Evolutionary conservation across 2,329 filamentous ascomycete species (phyloP).

Genomic region (Zymoseptoria ardabiliae): DNA sequence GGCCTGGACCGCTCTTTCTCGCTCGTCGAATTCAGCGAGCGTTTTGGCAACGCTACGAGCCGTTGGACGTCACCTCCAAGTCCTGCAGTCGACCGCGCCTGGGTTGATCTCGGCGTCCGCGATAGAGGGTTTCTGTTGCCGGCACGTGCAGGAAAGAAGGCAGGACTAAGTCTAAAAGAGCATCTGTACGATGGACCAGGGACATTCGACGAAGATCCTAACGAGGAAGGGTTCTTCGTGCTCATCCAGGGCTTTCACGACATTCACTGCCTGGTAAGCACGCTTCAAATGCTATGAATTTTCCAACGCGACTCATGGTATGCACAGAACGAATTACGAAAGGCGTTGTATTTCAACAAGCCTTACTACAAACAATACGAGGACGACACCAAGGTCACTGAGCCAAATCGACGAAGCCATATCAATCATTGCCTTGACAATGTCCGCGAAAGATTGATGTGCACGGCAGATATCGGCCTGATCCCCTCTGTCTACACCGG

Average conservation of each 20-base stretch:
- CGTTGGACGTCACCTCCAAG: slow-evolving; percentile 5
- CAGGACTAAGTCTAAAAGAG: no score
- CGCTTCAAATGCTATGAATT: no score
- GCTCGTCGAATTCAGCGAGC: slow-evolving; percentile 4
- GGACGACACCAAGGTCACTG: not conserved
- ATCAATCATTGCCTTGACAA: slow-evolving; percentile 5
- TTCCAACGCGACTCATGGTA: not conserved
- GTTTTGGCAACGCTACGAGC: not conserved
- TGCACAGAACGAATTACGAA: not conserved
- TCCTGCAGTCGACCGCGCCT: slow-evolving; percentile 5
- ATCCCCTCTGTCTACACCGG: not conserved
- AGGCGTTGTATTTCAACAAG: not conserved
- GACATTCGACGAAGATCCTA: no score
- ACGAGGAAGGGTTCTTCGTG: no score
- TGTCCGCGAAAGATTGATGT: slow-evolving; percentile 5
- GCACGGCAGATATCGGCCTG: slow-evolving; percentile 2
- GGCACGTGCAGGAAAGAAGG: no score
- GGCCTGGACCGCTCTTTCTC: slow-evolving; percentile 1
- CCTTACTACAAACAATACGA: not conserved
- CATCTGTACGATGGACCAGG: no score
- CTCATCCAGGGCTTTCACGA: no score
- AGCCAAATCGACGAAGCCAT: not conserved
- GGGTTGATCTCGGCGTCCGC: slow-evolving; percentile 5
- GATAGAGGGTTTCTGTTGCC: no score
- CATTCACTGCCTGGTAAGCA: no score